Evolutionary conservation across 139 green algal species (phyloP).

Genomic region (Chlamydomonas urium): DNA sequence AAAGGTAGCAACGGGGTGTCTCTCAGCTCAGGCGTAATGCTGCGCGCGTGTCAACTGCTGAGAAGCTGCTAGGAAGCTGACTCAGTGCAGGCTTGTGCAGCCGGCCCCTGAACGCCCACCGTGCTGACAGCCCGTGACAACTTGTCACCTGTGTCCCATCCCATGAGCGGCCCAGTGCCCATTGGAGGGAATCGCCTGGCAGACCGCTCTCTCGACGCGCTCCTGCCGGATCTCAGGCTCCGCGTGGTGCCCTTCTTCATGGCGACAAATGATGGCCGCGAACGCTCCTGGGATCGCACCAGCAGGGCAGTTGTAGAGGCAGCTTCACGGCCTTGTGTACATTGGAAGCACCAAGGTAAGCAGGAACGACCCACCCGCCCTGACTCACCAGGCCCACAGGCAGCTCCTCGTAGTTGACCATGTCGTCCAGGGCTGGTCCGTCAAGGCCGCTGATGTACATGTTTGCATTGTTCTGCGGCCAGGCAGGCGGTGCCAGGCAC

Average conservation of each 20-base stretch:
- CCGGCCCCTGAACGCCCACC: too few species aligned
- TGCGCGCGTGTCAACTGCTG: too few species aligned
- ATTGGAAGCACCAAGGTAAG: constrained; percentile 1
- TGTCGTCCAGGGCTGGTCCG: constrained; percentile 33
- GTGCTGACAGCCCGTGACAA: too few species aligned
- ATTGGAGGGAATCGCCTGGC: too few species aligned
- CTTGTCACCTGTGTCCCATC: too few species aligned
- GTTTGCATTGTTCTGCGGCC: constrained; percentile 3
- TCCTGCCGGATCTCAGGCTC: background rate
- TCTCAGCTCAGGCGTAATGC: too few species aligned
- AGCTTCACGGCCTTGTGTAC: background rate
- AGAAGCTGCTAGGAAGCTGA: too few species aligned
- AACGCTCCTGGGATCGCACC: constrained; percentile 6
- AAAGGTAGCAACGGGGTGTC: too few species aligned
- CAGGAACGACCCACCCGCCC: background rate
- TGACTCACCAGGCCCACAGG: constrained; percentile 30
- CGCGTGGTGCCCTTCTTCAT: constrained; percentile 7
- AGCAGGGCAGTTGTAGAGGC: background rate
- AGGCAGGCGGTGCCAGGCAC: background rate
- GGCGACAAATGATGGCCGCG: background rate
- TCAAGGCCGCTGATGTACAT: constrained; percentile 41
- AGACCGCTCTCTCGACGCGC: too few species aligned
- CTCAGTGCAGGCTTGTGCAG: too few species aligned
- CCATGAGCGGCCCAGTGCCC: too few species aligned
- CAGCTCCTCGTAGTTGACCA: constrained; percentile 32